A percentile compares a stretch with the other conserved stretches of the same genome.
Evolutionary conservation across 2,329 filamentous ascomycete genomes (phyloP).

Genomic region (Penicillium concentricum): DNA sequence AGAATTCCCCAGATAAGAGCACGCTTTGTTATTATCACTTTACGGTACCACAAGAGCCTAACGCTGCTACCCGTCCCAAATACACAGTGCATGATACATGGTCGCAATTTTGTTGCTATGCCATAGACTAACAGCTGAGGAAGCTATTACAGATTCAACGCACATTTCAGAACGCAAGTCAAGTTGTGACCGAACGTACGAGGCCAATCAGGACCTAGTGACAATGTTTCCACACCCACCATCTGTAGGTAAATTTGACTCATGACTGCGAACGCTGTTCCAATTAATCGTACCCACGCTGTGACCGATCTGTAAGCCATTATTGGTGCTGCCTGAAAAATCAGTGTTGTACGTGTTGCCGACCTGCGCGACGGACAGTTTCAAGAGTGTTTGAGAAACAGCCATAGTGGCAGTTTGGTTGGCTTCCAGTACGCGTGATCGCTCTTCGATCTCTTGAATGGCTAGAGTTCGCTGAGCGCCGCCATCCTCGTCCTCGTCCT

Average conservation of each 20-base stretch:
- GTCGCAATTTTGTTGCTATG: neutral
- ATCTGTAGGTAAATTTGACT: too few relatives aligned
- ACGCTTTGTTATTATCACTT: neutral
- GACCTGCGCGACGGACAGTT: neutral
- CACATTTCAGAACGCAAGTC: too few relatives aligned
- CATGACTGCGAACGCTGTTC: too few relatives aligned
- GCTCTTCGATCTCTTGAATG: neutral
- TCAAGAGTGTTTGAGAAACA: neutral
- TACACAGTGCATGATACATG: neutral
- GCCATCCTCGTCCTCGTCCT: neutral
- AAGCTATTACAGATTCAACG: too few relatives aligned
- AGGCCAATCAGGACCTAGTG: too few relatives aligned
- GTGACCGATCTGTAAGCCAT: too few relatives aligned
- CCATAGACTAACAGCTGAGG: neutral
- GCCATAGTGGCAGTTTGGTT: neutral
- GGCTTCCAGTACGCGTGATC: neutral
- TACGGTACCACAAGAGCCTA: neutral
- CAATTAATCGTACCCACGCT: too few relatives aligned
- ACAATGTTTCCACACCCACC: too few relatives aligned
- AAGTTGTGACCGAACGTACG: too few relatives aligned
- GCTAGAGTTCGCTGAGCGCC: neutral
- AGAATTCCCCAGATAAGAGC: neutral
- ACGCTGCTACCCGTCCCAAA: neutral
- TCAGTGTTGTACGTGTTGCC: neutral
- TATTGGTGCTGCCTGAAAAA: too few relatives aligned